These are phyloP conservation scores for Metschnikowia anglica DNA, from an alignment of 805 yeast species.

Conservation along the genomic window DNA sequence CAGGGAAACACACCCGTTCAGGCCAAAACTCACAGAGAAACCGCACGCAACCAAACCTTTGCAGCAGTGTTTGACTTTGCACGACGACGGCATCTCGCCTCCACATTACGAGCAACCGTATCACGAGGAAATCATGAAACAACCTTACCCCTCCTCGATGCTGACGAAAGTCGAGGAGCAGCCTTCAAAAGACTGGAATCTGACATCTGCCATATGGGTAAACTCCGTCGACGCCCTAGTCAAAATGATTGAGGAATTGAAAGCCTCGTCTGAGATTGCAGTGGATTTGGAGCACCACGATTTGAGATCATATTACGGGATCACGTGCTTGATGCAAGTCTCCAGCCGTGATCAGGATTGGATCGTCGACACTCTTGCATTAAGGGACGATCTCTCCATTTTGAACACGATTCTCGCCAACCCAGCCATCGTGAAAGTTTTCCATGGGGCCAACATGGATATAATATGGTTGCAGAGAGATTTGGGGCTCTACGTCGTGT, in stretches of 20 bases:
- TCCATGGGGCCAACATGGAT: constrained; percentile 97
- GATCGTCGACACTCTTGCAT: constrained; percentile 78
- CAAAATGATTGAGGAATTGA: constrained; percentile 55
- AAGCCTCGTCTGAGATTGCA: constrained; percentile 63
- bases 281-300: constrained; percentile 97
- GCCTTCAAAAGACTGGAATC: constrained; percentile 62
- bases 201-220: constrained; percentile 68
- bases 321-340: constrained; percentile 91
- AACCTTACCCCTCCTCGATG: constrained; percentile 64
- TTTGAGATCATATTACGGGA: constrained; percentile 82
- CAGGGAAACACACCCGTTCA: constrained; percentile 68
- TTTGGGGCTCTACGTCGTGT: constrained; percentile 84
- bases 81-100: constrained; percentile 6
- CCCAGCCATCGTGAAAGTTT: constrained; percentile 78
- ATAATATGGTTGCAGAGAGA: constrained; percentile 96
- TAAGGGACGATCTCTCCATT: constrained; percentile 66
- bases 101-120: constrained; percentile 71
- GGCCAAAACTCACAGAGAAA: constrained; percentile 66
- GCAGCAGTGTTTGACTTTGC: constrained; percentile 43
- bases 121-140: constrained; percentile 64
- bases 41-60: constrained; percentile 66
- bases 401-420: constrained; percentile 78
- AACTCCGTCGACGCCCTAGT: constrained; percentile 54
- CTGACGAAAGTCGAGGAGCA: constrained; percentile 42
- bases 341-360: constrained; percentile 80